Conservation (phyloP, 176 grass and related monocot genomes). For the Saccharum spontaneum region DNA sequence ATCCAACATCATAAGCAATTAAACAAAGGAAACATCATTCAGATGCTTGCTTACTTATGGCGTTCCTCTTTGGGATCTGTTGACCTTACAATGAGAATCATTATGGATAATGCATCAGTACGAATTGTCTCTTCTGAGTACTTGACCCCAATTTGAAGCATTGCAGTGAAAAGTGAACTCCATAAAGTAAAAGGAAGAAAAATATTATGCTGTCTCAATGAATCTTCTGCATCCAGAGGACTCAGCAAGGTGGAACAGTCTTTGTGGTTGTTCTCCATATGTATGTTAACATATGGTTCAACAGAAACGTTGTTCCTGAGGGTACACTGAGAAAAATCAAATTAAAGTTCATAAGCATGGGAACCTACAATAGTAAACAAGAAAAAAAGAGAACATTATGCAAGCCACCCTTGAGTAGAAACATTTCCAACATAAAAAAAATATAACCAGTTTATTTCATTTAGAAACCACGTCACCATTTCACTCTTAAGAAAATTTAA, state of each 20-base stretch:
- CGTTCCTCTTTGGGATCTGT: constrained; percentile 63
- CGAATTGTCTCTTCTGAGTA: constrained; percentile 52
- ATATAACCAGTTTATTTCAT: not conserved
- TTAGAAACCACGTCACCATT: not conserved
- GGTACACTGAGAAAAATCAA: constrained; percentile 93
- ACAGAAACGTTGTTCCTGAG: constrained; percentile 73
- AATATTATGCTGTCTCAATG: constrained; percentile 20
- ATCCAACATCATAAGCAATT: not conserved
- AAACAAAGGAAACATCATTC: constrained; percentile 28
- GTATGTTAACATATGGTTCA: constrained; percentile 30
- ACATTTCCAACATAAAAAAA: not conserved
- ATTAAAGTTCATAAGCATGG: constrained; percentile 83
- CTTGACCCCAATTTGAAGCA: constrained; percentile 51
- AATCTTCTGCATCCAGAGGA: constrained; percentile 20
- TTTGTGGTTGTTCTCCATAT: constrained; percentile 37
- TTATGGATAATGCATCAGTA: constrained; percentile 69
- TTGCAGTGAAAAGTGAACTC: constrained; percentile 55
- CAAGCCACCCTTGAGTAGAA: not conserved
- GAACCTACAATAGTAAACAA: constrained; percentile 44
- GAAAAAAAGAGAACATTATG: constrained; percentile 2
- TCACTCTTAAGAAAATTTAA: not conserved
- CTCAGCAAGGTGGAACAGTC: constrained; percentile 5
- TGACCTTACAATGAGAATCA: constrained; percentile 76
- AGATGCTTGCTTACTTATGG: constrained; percentile 54
- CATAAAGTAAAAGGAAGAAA: constrained; percentile 62